Percentiles rank a stretch among this genome's conserved stretches.
phyloP scores from a whole-genome alignment of 1,284 basidiomycete genomes.

The Boletellus deceptivus region DNA sequence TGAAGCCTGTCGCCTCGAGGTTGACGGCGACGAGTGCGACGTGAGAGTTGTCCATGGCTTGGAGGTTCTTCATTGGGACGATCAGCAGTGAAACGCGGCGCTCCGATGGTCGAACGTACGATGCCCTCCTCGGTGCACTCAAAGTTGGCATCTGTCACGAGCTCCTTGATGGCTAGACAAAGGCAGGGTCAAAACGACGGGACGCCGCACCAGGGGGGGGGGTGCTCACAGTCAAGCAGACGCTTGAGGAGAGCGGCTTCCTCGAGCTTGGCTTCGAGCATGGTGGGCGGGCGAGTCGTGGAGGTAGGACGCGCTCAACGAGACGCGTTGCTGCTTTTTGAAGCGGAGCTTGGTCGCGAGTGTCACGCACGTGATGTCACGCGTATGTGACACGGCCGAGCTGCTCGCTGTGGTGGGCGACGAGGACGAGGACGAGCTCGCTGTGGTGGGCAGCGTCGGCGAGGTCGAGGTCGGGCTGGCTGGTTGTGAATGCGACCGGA shows the following conservation, averaged over 20 bases:
- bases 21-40: slow-evolving; percentile 92
- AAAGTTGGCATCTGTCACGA: slow-evolving; percentile 97
- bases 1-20: slow-evolving; percentile 77
- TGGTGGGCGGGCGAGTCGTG: slow-evolving; percentile 35
- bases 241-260: slow-evolving; percentile 85
- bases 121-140: slow-evolving; percentile 97
- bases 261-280: slow-evolving; percentile 89
- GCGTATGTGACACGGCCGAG: slow-evolving; percentile 25
- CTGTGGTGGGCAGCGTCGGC: background rate
- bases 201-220: background rate
- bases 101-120: slow-evolving; percentile 46
- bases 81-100: background rate
- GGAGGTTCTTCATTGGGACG: slow-evolving; percentile 56
- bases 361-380: slow-evolving; percentile 32
- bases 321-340: slow-evolving; percentile 32
- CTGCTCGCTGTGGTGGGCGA: slow-evolving; percentile 7
- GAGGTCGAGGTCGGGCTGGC: background rate
- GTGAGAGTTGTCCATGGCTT: slow-evolving; percentile 99
- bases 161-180: slow-evolving; percentile 87
- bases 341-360: slow-evolving; percentile 36
- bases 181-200: background rate
- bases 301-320: slow-evolving; percentile 9
- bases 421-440: background rate
- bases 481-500: too few relatives aligned
- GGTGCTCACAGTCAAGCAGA: slow-evolving; percentile 74